Evolutionary conservation across 2,329 filamentous ascomycete genomes (phyloP).

Genomic region (Biscogniauxia mediterranea): DNA sequence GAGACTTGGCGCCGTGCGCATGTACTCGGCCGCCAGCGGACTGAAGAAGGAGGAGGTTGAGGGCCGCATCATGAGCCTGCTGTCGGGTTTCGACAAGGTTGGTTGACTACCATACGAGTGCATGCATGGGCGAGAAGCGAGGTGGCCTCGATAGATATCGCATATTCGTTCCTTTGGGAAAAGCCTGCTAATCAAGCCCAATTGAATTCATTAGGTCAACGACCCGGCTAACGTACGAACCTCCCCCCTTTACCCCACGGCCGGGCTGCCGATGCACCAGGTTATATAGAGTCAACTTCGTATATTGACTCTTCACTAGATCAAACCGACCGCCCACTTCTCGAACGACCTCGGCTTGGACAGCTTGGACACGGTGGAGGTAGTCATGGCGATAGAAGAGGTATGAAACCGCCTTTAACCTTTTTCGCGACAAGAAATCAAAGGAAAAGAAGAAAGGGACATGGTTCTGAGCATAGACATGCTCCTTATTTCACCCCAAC

Average conservation of each 20-base stretch:
- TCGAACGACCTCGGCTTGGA: slow-evolving; percentile 95
- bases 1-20: slow-evolving; percentile 64
- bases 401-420: slow-evolving; percentile 42
- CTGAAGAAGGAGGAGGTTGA: slow-evolving; percentile 83
- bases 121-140: slow-evolving; percentile 9
- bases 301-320: slow-evolving; percentile 50
- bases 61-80: slow-evolving; percentile 85
- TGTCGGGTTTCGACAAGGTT: slow-evolving; percentile 98
- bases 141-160: too few relatives aligned
- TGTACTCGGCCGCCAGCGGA: slow-evolving; percentile 80
- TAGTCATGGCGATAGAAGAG: slow-evolving; percentile 99
- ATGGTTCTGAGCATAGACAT: slow-evolving; percentile 12
- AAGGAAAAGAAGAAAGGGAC: not conserved
- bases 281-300: not conserved
- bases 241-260: not conserved
- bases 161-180: not conserved
- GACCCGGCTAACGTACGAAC: slow-evolving; percentile 59
- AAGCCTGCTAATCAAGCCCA: slow-evolving; percentile 20
- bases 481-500: slow-evolving; percentile 1
- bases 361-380: slow-evolving; percentile 97
- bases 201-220: slow-evolving; percentile 56
- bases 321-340: slow-evolving; percentile 84
- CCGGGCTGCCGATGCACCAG: not conserved
- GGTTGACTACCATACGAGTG: slow-evolving; percentile 30
- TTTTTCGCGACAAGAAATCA: not conserved